Evolutionary conservation across 176 grass and related monocot genomes (phyloP).

Genomic region (Bromus sterilis): DNA sequence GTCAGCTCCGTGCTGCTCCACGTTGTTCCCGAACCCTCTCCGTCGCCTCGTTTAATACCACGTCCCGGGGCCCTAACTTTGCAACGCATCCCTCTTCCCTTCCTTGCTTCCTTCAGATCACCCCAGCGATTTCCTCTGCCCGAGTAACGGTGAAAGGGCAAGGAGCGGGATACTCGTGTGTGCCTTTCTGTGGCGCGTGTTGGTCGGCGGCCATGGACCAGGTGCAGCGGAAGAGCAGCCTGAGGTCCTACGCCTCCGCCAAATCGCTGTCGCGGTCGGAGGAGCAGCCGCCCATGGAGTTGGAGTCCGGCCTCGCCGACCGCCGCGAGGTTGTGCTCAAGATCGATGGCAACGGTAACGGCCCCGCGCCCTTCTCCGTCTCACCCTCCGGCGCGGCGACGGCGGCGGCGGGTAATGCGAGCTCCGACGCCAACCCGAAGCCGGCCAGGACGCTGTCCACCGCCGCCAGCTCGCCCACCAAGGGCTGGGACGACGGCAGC

Average conservation of each 20-base stretch:
- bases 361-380: conserved; percentile 17
- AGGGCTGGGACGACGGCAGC: conserved; percentile 56
- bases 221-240: conserved; percentile 27
- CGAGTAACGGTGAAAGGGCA: background rate
- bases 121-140: too few relatives aligned
- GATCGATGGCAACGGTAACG: conserved; percentile 49
- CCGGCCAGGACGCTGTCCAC: background rate
- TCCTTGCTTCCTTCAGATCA: too few relatives aligned
- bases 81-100: too few relatives aligned
- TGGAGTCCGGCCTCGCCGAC: background rate
- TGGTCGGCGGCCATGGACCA: conserved; percentile 30
- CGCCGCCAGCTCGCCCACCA: conserved; percentile 14
- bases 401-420: conserved; percentile 27
- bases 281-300: background rate
- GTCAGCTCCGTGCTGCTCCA: conserved; percentile 9
- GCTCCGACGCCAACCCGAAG: background rate
- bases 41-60: background rate
- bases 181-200: background rate
- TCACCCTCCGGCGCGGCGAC: background rate
- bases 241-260: conserved; percentile 29
- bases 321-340: conserved; percentile 55
- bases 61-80: background rate
- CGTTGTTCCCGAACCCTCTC: conserved; percentile 44
- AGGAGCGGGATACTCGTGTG: background rate
- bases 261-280: conserved; percentile 10